Conservation (phyloP, 768 basidiomycete species). For the Cystofilobasidium ferigula region DNA sequence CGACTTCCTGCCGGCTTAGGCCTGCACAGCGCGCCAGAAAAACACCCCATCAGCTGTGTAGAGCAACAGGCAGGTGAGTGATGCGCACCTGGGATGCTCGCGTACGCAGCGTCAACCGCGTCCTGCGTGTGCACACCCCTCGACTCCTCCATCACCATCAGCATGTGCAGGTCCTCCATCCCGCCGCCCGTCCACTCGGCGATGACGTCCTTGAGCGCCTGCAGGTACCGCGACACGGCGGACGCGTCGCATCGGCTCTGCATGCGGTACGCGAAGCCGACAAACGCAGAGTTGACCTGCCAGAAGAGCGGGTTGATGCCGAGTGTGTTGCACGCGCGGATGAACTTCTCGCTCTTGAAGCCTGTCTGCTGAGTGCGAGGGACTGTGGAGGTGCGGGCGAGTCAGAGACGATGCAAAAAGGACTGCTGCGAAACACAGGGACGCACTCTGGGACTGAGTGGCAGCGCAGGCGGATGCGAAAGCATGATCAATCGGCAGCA, state of each 20-base stretch:
- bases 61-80: background rate
- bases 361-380: background rate
- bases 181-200: conserved; percentile 5
- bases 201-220: background rate
- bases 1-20: conserved; percentile 48
- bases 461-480: too few relatives aligned
- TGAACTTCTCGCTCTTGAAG: background rate
- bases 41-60: conserved; percentile 52
- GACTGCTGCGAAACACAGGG: too few relatives aligned
- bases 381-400: conserved; percentile 35
- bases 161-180: conserved; percentile 20
- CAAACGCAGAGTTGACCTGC: background rate
- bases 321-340: background rate
- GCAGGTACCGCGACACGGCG: conserved; percentile 9
- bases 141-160: conserved; percentile 10
- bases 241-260: conserved; percentile 11
- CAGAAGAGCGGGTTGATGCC: conserved; percentile 16
- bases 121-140: conserved; percentile 4
- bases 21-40: conserved; percentile 44
- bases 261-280: conserved; percentile 19
- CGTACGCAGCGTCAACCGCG: conserved; percentile 18
- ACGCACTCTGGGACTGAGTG: too few relatives aligned
- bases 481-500: too few relatives aligned
- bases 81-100: background rate
- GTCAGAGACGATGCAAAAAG: conserved; percentile 42